These are phyloP conservation scores for Penicillium antarcticum DNA, from an alignment of 495 filamentous ascomycete genomes.

Conservation along the genomic window DNA sequence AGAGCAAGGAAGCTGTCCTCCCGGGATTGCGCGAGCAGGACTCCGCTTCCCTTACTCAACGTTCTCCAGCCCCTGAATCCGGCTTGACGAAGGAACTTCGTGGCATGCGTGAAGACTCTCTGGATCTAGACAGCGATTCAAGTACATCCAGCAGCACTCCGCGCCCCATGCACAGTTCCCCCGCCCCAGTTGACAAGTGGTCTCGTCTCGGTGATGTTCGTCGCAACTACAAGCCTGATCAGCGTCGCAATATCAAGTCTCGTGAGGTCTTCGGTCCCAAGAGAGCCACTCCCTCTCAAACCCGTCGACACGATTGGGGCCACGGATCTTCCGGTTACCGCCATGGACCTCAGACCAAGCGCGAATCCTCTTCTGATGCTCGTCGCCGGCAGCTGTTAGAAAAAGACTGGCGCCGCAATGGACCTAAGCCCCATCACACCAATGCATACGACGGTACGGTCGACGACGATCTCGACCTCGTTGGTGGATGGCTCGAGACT, in stretches of 20 bases:
- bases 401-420: constrained; percentile 62
- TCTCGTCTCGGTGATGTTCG: constrained; percentile 76
- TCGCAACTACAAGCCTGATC: constrained; percentile 47
- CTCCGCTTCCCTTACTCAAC: constrained; percentile 48
- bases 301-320: constrained; percentile 50
- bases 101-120: constrained; percentile 38
- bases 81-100: constrained; percentile 16
- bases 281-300: constrained; percentile 36
- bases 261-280: constrained; percentile 37
- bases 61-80: constrained; percentile 13
- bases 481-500: constrained; percentile 80
- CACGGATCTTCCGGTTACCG: constrained; percentile 53
- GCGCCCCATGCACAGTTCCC: constrained; percentile 48
- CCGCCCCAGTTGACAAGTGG: constrained; percentile 78
- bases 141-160: constrained; percentile 65
- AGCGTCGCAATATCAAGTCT: constrained; percentile 63
- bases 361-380: constrained; percentile 40
- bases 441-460: constrained; percentile 52
- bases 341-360: constrained; percentile 45
- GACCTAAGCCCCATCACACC: constrained; percentile 26
- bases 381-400: constrained; percentile 39
- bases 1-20: constrained; percentile 50
- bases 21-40: constrained; percentile 40
- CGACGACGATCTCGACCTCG: constrained; percentile 79
- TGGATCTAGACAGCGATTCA: constrained; percentile 55